These are phyloP conservation scores for Russula olivacea DNA, from an alignment of 768 basidiomycete species.

Conservation along the genomic window DNA sequence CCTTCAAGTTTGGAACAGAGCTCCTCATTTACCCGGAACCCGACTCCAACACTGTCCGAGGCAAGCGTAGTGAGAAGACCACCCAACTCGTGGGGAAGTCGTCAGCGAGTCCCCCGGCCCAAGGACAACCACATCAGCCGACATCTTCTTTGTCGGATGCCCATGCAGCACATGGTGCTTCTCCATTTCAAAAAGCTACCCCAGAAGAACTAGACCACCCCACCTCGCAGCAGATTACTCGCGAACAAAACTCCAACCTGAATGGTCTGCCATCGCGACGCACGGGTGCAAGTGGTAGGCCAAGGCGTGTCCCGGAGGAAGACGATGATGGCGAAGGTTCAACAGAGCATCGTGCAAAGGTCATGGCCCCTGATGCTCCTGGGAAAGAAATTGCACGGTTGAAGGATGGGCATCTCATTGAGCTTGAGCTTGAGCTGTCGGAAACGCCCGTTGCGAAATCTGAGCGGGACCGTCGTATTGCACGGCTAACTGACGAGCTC, in stretches of 20 bases:
- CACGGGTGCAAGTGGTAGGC: conserved; percentile 26
- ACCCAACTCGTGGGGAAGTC: conserved; percentile 39
- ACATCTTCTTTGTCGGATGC: too few relatives aligned
- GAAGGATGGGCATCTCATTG: conserved; percentile 40
- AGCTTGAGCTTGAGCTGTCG: conserved; percentile 41
- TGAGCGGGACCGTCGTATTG: conserved; percentile 54
- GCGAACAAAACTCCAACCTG: conserved; percentile 24
- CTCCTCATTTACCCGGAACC: conserved; percentile 81
- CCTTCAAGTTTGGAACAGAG: conserved; percentile 38
- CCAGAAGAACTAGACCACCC: conserved; percentile 25
- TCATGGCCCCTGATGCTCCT: conserved; percentile 38
- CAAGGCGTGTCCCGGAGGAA: conserved; percentile 40
- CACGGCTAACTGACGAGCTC: conserved; percentile 64
- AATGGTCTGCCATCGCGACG: conserved; percentile 39
- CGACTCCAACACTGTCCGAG: conserved; percentile 49
- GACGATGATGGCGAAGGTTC: conserved; percentile 48
- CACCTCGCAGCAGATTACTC: too few relatives aligned
- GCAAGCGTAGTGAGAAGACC: conserved; percentile 32
- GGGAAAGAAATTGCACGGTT: conserved; percentile 53
- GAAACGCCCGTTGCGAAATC: conserved; percentile 42
- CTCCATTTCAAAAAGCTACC: conserved; percentile 29
- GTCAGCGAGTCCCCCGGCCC: conserved; percentile 32
- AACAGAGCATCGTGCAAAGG: conserved; percentile 68
- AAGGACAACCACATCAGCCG: not conserved
- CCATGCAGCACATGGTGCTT: too few relatives aligned